Evolutionary conservation across 768 basidiomycete genomes (phyloP), one percentile per base, ranked within the genome.

Genomic region (Xerocomellus chrysenteron): DNA sequence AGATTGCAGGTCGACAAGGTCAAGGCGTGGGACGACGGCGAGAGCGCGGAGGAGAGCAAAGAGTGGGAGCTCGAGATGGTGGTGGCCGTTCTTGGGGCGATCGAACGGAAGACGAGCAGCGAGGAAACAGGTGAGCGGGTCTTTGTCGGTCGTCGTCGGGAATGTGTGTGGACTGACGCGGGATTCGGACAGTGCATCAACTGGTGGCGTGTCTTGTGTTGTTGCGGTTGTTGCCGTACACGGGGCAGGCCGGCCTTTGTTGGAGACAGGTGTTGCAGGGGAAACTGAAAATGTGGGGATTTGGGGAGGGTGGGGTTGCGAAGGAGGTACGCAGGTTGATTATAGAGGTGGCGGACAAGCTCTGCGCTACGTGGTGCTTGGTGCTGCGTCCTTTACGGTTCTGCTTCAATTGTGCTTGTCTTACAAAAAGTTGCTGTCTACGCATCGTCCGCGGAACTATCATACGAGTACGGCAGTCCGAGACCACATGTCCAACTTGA

Each of bases 1-100:
- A 80, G 77, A 56, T 76, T 73, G 16, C 74, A 87, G 42, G 76
- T 86, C 13, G 83, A 80, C 43, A 70, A 66, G 54, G 53, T 71
- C 42, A 67, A 66, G 39, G 73, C 71, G 24, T 63, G 61, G 21
- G 65, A 67, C 39, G 70, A 68, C 30, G 66, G 57, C n/a, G 72
- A 70, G 3, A 77, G 76, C 28, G 76, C 73, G 16, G 75, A 74
- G 40, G 85, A 82, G 50, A 83, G 85, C 52, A 90, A 81, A 19
- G 94, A 94, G 52, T 95, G 92, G 91, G 86, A 92, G 65, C 77
- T 90, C 0, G 95, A 97, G 75, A 72, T 96, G 33, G 76, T 86
- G 2, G 90, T 87, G 64, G 95, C 90, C 1, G 66, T 97, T n/a
- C 68, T 94, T 0, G 91, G 93, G 69, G 90, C 89, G 17, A 65